phyloP scores from a whole-genome alignment of 78 protist genomes.

The Creolimax fragrantissima region DNA sequence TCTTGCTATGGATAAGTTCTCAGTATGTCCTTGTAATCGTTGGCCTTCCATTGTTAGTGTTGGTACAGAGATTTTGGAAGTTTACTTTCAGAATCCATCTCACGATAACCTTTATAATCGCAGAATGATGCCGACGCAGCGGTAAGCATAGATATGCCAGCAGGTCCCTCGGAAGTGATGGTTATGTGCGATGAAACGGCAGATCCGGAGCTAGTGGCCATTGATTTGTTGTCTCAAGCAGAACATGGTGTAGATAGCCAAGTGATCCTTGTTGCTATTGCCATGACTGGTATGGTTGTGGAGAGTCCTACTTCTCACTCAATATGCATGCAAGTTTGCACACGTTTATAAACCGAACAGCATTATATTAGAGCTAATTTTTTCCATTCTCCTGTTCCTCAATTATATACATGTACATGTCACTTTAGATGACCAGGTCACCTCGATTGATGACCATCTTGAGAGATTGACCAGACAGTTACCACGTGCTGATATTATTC shows the following conservation, averaged over 20 bases:
- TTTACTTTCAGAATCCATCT: too few species aligned
- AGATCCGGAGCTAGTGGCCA: conserved; percentile 49
- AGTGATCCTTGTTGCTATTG: conserved; percentile 25
- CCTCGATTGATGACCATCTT: conserved; percentile 25
- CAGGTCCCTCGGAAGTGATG: conserved; percentile 64
- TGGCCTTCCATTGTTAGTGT: too few species aligned
- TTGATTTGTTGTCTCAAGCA: conserved; percentile 65
- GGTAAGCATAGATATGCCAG: conserved; percentile 74
- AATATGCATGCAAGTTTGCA: too few species aligned
- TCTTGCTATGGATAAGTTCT: too few species aligned
- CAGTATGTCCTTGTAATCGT: too few species aligned
- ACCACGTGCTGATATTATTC: conserved; percentile 35
- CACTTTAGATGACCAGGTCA: neutral
- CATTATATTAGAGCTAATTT: too few species aligned
- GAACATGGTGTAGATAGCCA: conserved; percentile 63
- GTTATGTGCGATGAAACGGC: conserved; percentile 59
- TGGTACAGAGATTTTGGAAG: too few species aligned
- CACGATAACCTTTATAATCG: too few species aligned
- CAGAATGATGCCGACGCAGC: conserved; percentile 19
- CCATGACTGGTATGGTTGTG: neutral
- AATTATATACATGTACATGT: too few species aligned
- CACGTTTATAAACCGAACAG: too few species aligned
- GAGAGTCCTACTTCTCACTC: too few species aligned
- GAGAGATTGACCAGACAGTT: conserved; percentile 4
- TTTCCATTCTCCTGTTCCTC: too few species aligned